phyloP scores from a whole-genome alignment of 1,284 basidiomycete genomes.

The Puccinia triticina region DNA sequence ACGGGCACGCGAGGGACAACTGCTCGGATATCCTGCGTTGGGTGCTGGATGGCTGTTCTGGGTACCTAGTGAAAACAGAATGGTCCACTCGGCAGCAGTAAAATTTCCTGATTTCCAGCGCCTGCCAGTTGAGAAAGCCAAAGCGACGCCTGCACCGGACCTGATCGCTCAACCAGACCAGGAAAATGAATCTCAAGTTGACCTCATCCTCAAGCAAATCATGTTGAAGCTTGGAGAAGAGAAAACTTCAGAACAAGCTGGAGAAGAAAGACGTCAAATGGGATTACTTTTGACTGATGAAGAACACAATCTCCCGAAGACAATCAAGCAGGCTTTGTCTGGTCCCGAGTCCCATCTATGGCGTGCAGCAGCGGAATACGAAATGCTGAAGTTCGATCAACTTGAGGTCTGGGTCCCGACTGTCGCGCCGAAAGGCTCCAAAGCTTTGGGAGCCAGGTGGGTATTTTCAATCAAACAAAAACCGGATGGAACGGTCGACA shows the following conservation, averaged over 20 bases:
- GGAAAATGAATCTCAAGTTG: background rate
- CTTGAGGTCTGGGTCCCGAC: constrained; percentile 4
- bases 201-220: too few relatives aligned
- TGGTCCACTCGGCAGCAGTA: background rate
- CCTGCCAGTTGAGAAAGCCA: background rate
- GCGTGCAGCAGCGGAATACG: background rate
- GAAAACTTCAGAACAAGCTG: background rate
- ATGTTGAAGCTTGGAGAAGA: too few relatives aligned
- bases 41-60: too few relatives aligned
- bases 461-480: too few relatives aligned
- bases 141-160: background rate
- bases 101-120: constrained; percentile 4
- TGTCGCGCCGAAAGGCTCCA: background rate
- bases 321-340: background rate
- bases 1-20: background rate
- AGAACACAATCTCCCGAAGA: too few relatives aligned
- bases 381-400: constrained; percentile 4
- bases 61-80: too few relatives aligned
- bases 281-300: background rate
- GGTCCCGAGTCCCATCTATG: background rate
- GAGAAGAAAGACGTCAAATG: background rate
- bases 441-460: too few relatives aligned
- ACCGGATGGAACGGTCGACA: too few relatives aligned
- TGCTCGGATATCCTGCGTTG: background rate
- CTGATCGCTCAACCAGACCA: background rate